phyloP scores from a whole-genome alignment of 768 basidiomycete genomes.

The Boletus tomentosulus region DNA sequence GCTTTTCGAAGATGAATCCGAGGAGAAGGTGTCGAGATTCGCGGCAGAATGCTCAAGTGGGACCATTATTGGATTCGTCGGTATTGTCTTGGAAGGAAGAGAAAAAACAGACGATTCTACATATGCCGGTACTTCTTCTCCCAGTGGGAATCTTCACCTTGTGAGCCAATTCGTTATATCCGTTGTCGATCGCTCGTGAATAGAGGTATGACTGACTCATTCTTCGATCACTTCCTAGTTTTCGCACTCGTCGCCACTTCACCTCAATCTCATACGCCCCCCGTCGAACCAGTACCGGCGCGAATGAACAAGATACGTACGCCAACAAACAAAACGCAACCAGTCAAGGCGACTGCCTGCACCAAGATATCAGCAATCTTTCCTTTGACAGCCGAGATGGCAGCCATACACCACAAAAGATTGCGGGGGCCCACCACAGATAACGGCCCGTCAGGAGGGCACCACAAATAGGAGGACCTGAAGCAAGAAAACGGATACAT shows the following conservation, averaged over 20 bases:
- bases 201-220: neutral
- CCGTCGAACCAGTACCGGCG: neutral
- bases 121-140: no score
- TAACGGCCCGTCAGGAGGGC: conserved; percentile 47
- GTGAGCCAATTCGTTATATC: neutral
- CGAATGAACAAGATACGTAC: conserved; percentile 9
- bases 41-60: conserved; percentile 32
- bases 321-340: conserved; percentile 7
- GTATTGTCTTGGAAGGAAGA: no score
- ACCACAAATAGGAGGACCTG: conserved; percentile 55
- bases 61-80: no score
- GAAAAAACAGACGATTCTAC: no score
- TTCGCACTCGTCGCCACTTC: neutral
- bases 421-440: conserved; percentile 54
- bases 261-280: neutral
- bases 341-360: conserved; percentile 9
- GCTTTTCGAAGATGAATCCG: conserved; percentile 69
- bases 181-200: neutral
- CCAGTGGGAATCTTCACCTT: neutral
- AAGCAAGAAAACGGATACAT: conserved; percentile 16
- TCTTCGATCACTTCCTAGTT: neutral
- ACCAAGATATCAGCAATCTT: neutral
- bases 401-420: conserved; percentile 43
- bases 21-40: conserved; percentile 72
- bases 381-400: neutral